These are phyloP conservation scores for Sisymbrium altissimum DNA, from an alignment of 345 rosid genomes.

Conservation along the genomic window DNA sequence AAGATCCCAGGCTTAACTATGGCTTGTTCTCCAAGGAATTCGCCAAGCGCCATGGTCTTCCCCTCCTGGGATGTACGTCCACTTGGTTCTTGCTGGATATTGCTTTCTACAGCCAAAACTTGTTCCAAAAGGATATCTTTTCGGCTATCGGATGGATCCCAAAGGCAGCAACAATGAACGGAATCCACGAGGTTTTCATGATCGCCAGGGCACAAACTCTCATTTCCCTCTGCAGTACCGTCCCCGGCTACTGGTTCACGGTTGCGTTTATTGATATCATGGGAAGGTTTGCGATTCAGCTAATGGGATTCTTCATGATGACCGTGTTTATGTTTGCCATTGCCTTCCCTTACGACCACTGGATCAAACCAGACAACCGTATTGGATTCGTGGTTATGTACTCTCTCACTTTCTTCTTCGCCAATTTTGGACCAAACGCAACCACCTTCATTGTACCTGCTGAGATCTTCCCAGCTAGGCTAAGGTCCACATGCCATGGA, in stretches of 20 bases:
- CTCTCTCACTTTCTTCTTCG: conserved; percentile 67
- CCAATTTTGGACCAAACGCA: conserved; percentile 78
- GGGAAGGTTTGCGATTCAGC: conserved; percentile 58
- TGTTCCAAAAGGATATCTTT: conserved; percentile 71
- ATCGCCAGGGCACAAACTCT: conserved; percentile 68
- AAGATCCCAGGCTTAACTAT: conserved; percentile 29
- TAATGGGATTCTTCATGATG: conserved; percentile 75
- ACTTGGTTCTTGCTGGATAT: conserved; percentile 79
- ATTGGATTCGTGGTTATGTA: conserved; percentile 61
- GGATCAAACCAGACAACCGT: conserved; percentile 47
- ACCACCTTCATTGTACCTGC: conserved; percentile 73
- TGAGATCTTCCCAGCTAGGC: conserved; percentile 70
- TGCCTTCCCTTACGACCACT: conserved; percentile 71
- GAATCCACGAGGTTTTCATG: conserved; percentile 48
- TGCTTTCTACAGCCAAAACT: conserved; percentile 68
- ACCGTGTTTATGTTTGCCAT: conserved; percentile 68
- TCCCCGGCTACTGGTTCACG: conserved; percentile 72
- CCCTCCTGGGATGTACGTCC: conserved; percentile 47
- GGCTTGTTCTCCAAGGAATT: conserved; percentile 54
- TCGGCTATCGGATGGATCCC: conserved; percentile 72
- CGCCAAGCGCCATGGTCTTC: conserved; percentile 49
- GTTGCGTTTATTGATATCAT: conserved; percentile 55
- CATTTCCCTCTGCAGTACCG: conserved; percentile 63
- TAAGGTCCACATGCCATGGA: conserved; percentile 79
- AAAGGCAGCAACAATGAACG: conserved; percentile 58